phyloP scores from a whole-genome alignment of 2,329 filamentous ascomycete genomes.

The Talaromyces sp. region DNA sequence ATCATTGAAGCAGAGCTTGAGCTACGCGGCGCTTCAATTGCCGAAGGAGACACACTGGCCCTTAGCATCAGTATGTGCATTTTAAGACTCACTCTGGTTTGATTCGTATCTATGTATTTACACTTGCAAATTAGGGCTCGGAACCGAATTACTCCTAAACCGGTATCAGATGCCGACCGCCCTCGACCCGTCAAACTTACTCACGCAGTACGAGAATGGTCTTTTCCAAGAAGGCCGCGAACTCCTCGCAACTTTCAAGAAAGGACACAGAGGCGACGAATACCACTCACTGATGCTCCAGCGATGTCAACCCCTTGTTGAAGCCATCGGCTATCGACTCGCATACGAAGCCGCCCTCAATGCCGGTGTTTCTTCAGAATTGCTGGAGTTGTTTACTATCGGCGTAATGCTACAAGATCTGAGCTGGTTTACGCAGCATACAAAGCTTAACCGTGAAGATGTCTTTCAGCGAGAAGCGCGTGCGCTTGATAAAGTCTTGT shows the following conservation, averaged over 20 bases:
- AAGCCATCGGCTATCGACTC: background rate
- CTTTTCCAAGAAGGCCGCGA: background rate
- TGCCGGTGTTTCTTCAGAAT: background rate
- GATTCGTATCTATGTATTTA: background rate
- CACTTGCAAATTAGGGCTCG: background rate
- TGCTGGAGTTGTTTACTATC: background rate
- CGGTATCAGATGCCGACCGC: background rate
- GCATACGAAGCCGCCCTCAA: conserved; percentile 1
- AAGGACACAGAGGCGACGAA: background rate
- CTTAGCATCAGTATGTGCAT: conserved; percentile 1
- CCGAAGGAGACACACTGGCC: conserved; percentile 1
- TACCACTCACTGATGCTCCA: background rate
- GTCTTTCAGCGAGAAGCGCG: background rate
- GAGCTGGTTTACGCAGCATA: background rate
- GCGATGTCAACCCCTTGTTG: background rate
- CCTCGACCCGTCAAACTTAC: background rate
- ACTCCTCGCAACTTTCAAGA: background rate
- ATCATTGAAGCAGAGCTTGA: conserved; percentile 6
- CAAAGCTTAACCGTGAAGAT: background rate
- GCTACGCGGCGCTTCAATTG: background rate
- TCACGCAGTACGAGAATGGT: background rate
- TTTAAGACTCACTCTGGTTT: background rate
- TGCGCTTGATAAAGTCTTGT: background rate
- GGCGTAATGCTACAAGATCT: background rate
- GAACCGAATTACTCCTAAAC: background rate